A percentile compares a stretch with the other conserved stretches of the same genome.
Conservation (phyloP, 2,329 filamentous ascomycete species). For the Xylaria hypoxylon region DNA sequence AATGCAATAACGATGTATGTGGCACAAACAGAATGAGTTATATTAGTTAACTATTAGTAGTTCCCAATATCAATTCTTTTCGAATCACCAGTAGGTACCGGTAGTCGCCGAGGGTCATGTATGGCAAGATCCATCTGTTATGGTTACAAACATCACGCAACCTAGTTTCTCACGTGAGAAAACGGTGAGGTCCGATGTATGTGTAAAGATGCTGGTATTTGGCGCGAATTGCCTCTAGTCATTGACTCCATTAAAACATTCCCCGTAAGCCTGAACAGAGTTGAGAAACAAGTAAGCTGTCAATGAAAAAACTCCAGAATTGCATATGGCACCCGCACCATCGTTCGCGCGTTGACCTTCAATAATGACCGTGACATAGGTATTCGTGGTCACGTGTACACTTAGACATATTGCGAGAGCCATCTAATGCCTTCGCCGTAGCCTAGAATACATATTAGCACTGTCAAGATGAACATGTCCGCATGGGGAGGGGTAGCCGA, state of each 20-base stretch:
- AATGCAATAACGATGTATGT: not conserved
- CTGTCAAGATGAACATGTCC: slow-evolving; percentile 5
- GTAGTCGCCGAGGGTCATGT: not conserved
- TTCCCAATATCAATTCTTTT: not conserved
- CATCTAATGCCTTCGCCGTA: slow-evolving; percentile 93
- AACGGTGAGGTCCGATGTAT: slow-evolving; percentile 13
- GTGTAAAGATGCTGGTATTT: slow-evolving; percentile 43
- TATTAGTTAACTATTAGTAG: not conserved
- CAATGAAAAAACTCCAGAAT: slow-evolving; percentile 44
- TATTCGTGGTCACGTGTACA: slow-evolving; percentile 14
- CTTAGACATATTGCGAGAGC: slow-evolving; percentile 90
- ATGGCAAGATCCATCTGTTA: slow-evolving; percentile 12
- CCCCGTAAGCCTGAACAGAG: slow-evolving; percentile 46
- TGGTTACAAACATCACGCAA: slow-evolving; percentile 1
- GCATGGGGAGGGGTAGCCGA: slow-evolving; percentile 53
- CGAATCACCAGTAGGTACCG: not conserved
- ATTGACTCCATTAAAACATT: slow-evolving; percentile 49
- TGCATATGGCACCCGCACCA: slow-evolving; percentile 40
- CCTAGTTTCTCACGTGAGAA: slow-evolving; percentile 17
- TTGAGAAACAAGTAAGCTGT: slow-evolving; percentile 45
- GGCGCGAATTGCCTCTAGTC: slow-evolving; percentile 48
- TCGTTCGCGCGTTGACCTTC: slow-evolving; percentile 34
- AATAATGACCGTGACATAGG: slow-evolving; percentile 29
- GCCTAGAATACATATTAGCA: slow-evolving; percentile 58
- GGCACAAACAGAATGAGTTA: not conserved